A percentile compares a stretch with the other conserved stretches of the same genome.
phyloP scores from a whole-genome alignment of 148 eudicot species.

The Rheum nobile region DNA sequence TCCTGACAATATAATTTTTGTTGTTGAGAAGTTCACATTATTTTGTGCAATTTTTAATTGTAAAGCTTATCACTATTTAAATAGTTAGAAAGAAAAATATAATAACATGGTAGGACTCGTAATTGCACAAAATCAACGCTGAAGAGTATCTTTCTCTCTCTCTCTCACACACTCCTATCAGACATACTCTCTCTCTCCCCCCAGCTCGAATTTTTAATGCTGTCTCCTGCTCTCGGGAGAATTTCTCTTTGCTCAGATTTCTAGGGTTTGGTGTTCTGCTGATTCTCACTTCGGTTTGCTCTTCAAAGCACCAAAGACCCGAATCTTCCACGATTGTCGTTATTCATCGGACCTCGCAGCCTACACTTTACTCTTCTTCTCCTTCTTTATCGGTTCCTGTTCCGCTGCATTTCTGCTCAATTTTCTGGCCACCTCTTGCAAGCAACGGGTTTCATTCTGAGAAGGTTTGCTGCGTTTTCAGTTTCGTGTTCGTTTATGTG shows the following conservation, averaged over 20 bases:
- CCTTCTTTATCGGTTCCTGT: neutral
- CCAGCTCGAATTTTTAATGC: neutral
- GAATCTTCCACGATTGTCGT: neutral
- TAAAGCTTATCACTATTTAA: too few relatives aligned
- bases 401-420: neutral
- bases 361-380: neutral
- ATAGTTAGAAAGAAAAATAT: neutral
- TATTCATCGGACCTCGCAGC: neutral
- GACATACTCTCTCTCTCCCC: neutral
- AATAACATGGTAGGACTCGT: neutral
- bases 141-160: neutral
- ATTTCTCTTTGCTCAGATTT: neutral
- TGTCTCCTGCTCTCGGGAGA: constrained; percentile 2
- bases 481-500: neutral
- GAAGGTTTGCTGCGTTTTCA: neutral
- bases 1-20: too few relatives aligned
- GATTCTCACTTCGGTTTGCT: constrained; percentile 3
- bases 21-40: too few relatives aligned
- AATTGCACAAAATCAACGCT: constrained; percentile 23
- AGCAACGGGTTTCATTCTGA: neutral
- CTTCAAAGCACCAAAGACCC: neutral
- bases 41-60: too few relatives aligned
- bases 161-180: constrained; percentile 7
- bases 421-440: neutral
- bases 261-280: constrained; percentile 24